A percentile compares a stretch with the other conserved stretches of the same genome.
Conservation (phyloP, 345 rosid species). For the Heritiera littoralis region DNA sequence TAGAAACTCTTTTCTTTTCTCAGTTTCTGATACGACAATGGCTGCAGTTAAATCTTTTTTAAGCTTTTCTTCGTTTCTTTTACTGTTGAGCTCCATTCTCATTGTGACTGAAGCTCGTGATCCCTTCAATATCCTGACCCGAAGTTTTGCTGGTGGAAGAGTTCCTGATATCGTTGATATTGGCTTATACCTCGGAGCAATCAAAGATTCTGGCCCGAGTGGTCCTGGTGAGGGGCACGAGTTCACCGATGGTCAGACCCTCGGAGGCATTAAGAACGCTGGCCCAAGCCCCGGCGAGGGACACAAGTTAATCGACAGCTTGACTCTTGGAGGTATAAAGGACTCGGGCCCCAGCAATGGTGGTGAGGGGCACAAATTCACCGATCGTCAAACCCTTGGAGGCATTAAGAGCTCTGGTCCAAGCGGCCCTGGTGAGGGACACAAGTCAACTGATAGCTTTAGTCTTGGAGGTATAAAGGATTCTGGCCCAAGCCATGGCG, state of each 20-base stretch:
- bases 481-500: background rate
- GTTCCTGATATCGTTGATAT: constrained; percentile 37
- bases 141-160: constrained; percentile 18
- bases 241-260: constrained; percentile 22
- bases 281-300: constrained; percentile 41
- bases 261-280: constrained; percentile 38
- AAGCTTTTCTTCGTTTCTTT: constrained; percentile 6
- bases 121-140: constrained; percentile 34
- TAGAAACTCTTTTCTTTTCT: background rate
- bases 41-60: constrained; percentile 16
- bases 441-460: background rate
- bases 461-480: background rate
- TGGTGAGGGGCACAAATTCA: constrained; percentile 42
- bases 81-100: constrained; percentile 24
- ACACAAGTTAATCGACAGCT: background rate
- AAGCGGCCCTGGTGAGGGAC: constrained; percentile 25
- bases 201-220: constrained; percentile 48
- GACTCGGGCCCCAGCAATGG: background rate
- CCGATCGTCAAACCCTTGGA: constrained; percentile 23
- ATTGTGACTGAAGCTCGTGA: constrained; percentile 37
- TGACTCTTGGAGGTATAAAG: background rate
- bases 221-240: constrained; percentile 52
- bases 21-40: constrained; percentile 29
- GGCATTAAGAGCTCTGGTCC: constrained; percentile 45
- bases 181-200: constrained; percentile 38